These are phyloP conservation scores for Camelina neglecta DNA, from an alignment of 345 rosid genomes.

Conservation along the genomic window DNA sequence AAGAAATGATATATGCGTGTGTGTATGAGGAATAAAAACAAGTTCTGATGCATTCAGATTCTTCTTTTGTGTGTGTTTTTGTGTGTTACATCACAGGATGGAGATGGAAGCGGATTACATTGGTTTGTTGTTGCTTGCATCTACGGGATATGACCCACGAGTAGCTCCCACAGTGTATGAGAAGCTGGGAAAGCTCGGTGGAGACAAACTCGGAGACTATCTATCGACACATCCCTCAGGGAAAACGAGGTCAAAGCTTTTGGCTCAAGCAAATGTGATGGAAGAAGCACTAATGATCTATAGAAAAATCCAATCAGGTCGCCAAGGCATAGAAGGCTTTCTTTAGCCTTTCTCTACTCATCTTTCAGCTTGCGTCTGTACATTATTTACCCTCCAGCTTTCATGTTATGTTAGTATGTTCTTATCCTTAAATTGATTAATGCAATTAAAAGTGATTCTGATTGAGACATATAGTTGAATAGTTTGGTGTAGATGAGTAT, in stretches of 20 bases:
- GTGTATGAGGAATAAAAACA: slow-evolving; percentile 6
- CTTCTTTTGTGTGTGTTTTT: not conserved
- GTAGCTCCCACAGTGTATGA: slow-evolving; percentile 81
- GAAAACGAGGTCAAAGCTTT: slow-evolving; percentile 72
- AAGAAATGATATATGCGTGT: not conserved
- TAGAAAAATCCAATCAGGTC: slow-evolving; percentile 66
- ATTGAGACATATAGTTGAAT: not conserved
- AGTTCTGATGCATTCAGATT: slow-evolving; percentile 18
- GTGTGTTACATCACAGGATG: slow-evolving; percentile 60
- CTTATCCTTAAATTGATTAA: not conserved
- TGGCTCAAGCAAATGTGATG: slow-evolving; percentile 85
- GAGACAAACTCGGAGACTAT: slow-evolving; percentile 64
- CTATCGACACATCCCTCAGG: slow-evolving; percentile 97
- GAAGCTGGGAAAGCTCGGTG: slow-evolving; percentile 71
- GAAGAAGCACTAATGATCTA: slow-evolving; percentile 83
- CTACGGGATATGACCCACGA: slow-evolving; percentile 92
- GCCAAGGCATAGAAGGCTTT: slow-evolving; percentile 78
- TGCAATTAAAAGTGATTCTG: not conserved
- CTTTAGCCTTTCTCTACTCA: slow-evolving; percentile 47
- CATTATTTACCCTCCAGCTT: not conserved
- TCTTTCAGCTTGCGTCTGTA: slow-evolving; percentile 5
- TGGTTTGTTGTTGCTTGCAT: slow-evolving; percentile 78
- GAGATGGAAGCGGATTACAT: slow-evolving; percentile 95
- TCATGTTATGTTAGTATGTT: slow-evolving; percentile 2
- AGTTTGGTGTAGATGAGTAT: not conserved